Evolutionary conservation across 257 asterid species (phyloP).

Genomic region (Ocimum tenuiflorum): DNA sequence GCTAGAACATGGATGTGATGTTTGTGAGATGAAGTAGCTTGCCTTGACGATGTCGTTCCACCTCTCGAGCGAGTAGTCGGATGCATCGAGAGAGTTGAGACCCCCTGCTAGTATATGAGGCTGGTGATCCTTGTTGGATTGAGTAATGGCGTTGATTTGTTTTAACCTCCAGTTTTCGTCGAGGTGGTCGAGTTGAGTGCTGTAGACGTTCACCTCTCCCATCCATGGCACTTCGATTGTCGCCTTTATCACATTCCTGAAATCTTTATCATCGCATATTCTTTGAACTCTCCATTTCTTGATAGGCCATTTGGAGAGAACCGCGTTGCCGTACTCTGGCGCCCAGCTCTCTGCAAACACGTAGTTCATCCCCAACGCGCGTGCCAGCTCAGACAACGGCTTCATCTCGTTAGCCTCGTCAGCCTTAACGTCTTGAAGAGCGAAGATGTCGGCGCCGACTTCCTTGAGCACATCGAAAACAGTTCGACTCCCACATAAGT

Average conservation of each 20-base stretch:
- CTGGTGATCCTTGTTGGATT: slow-evolving; percentile 35
- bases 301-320: slow-evolving; percentile 85
- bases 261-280: slow-evolving; percentile 70
- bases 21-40: not conserved
- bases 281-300: slow-evolving; percentile 66
- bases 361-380: slow-evolving; percentile 74
- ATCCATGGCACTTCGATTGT: slow-evolving; percentile 68
- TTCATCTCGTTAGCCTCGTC: slow-evolving; percentile 76
- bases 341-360: slow-evolving; percentile 99
- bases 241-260: slow-evolving; percentile 94
- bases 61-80: slow-evolving; percentile 76
- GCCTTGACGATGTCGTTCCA: slow-evolving; percentile 91
- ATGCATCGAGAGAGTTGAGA: slow-evolving; percentile 74
- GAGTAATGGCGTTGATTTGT: slow-evolving; percentile 67
- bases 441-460: slow-evolving; percentile 73
- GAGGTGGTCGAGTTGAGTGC: slow-evolving; percentile 87
- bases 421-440: slow-evolving; percentile 93
- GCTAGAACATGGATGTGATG: not conserved
- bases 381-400: slow-evolving; percentile 79
- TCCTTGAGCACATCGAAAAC: slow-evolving; percentile 66
- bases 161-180: slow-evolving; percentile 87
- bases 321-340: slow-evolving; percentile 89
- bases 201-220: slow-evolving; percentile 68
- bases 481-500: slow-evolving; percentile 38
- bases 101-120: slow-evolving; percentile 87